phyloP scores from a whole-genome alignment of 1,284 basidiomycete genomes.

The Tremellales sp. region DNA sequence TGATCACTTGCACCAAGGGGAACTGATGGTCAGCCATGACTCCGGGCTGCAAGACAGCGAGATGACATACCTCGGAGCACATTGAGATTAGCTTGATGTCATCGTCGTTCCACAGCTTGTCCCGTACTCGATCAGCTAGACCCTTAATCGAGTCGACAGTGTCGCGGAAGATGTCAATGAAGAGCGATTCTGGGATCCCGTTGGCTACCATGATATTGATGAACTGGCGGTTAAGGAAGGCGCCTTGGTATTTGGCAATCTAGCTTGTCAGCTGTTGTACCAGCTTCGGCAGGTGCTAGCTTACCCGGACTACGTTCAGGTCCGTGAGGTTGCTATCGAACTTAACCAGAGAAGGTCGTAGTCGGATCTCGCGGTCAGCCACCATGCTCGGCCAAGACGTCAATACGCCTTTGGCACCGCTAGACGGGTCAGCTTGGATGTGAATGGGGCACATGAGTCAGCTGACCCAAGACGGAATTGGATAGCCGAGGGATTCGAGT shows the following conservation, averaged over 20 bases:
- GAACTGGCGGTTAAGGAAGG: constrained; percentile 48
- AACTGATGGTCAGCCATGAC: constrained; percentile 21
- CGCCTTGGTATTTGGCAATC: constrained; percentile 45
- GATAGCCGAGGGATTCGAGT: constrained; percentile 40
- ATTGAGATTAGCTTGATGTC: constrained; percentile 21
- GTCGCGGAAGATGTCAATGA: constrained; percentile 36
- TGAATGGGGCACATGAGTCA: neutral
- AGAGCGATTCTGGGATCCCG: constrained; percentile 35
- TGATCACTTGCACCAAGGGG: constrained; percentile 35
- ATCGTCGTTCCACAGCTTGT: constrained; percentile 13
- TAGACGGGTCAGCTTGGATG: constrained; percentile 12
- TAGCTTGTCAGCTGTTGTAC: constrained; percentile 7
- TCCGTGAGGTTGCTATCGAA: constrained; percentile 36
- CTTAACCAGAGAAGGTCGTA: constrained; percentile 43
- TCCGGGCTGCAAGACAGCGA: neutral
- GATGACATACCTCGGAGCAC: constrained; percentile 24
- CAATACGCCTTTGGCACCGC: constrained; percentile 48
- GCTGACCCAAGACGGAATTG: constrained; percentile 45
- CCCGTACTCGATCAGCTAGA: constrained; percentile 24
- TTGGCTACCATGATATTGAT: constrained; percentile 47
- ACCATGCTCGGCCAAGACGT: constrained; percentile 38
- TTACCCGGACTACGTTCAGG: constrained; percentile 41
- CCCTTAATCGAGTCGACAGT: constrained; percentile 35
- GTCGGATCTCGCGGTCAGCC: constrained; percentile 26
- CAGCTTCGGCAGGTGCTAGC: constrained; percentile 6